Evolutionary conservation across 2,329 filamentous ascomycete genomes (phyloP).

Genomic region (Apiospora malaysiana): DNA sequence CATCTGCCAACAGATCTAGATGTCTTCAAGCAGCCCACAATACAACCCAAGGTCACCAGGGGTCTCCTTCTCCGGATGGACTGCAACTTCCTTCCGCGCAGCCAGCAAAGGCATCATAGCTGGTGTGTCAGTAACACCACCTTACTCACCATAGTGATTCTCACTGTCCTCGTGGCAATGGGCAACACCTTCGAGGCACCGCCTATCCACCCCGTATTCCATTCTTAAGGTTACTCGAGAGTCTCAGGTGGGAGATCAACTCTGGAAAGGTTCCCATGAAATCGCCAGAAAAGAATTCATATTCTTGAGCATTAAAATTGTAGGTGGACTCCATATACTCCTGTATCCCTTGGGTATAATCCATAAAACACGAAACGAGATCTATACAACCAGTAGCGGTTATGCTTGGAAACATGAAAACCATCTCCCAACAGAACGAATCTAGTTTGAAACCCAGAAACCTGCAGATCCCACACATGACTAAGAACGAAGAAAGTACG

Average conservation of each 20-base stretch:
- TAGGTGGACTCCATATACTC: background rate
- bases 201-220: background rate
- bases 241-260: no score
- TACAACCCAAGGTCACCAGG: background rate
- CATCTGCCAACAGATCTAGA: background rate
- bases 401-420: background rate
- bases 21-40: background rate
- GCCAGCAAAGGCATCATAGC: background rate
- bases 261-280: background rate
- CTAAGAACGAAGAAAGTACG: background rate
- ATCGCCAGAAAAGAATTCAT: background rate
- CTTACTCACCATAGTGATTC: background rate
- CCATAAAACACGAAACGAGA: background rate
- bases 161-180: background rate
- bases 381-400: background rate
- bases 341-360: constrained; percentile 1
- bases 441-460: background rate
- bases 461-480: background rate
- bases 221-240: background rate
- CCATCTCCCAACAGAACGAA: background rate
- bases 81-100: background rate
- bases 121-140: background rate
- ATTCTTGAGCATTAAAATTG: background rate
- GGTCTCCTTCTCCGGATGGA: background rate
- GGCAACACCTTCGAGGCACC: background rate